Conservation (phyloP, 2,329 filamentous ascomycete genomes). For the Cadophora gregata region DNA sequence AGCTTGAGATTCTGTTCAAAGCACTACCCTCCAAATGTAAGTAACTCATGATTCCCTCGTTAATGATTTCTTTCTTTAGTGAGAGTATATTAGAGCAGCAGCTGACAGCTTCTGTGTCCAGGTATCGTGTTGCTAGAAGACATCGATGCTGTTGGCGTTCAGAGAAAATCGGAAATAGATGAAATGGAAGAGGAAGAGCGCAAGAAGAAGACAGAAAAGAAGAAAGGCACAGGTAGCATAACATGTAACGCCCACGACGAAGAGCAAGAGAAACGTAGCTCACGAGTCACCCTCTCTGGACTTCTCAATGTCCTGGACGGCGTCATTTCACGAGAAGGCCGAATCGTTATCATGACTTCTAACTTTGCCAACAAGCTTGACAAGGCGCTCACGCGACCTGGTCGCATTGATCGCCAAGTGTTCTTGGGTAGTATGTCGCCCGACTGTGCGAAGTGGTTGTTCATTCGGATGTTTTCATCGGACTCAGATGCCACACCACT, state of each 20-base stretch:
- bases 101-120: neutral
- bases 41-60: neutral
- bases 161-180: slow-evolving; percentile 35
- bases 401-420: slow-evolving; percentile 94
- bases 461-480: slow-evolving; percentile 52
- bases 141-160: slow-evolving; percentile 53
- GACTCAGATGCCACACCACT: slow-evolving; percentile 32
- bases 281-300: slow-evolving; percentile 78
- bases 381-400: slow-evolving; percentile 85
- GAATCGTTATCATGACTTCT: slow-evolving; percentile 90
- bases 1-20: slow-evolving; percentile 55
- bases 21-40: slow-evolving; percentile 54
- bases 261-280: slow-evolving; percentile 52
- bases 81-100: neutral
- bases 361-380: slow-evolving; percentile 85
- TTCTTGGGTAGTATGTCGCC: slow-evolving; percentile 77
- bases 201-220: slow-evolving; percentile 28
- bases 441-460: slow-evolving; percentile 54
- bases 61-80: too few species aligned
- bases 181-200: slow-evolving; percentile 29
- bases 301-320: slow-evolving; percentile 85
- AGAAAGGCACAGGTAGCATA: neutral
- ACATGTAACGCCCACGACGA: slow-evolving; percentile 24
- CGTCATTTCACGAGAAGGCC: slow-evolving; percentile 88
- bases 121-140: slow-evolving; percentile 59